These are phyloP conservation scores for Saussurea involucrata DNA, from an alignment of 129 eudicot species.

Conservation along the genomic window DNA sequence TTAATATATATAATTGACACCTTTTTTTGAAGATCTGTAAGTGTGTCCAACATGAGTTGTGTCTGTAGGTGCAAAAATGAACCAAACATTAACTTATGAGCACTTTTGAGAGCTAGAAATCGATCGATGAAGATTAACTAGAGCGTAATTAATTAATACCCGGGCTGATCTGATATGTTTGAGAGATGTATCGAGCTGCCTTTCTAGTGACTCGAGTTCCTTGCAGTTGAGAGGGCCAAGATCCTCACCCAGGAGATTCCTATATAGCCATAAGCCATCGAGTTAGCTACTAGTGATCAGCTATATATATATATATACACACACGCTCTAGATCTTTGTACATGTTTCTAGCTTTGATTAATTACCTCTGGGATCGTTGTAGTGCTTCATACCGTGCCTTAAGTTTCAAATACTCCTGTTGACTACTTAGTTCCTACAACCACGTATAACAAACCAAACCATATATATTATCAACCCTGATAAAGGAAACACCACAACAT, in stretches of 20 bases:
- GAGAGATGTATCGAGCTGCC: slow-evolving; percentile 87
- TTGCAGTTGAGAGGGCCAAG: slow-evolving; percentile 93
- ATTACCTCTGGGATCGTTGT: slow-evolving; percentile 80
- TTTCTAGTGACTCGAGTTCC: slow-evolving; percentile 91
- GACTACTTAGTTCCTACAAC: slow-evolving; percentile 82
- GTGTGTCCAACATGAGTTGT: slow-evolving; percentile 88
- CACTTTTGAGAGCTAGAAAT: neutral
- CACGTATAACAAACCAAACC: neutral
- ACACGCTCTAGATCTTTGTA: neutral
- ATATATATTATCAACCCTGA: neutral
- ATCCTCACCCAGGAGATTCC: slow-evolving; percentile 98
- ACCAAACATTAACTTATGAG: neutral
- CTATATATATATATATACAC: too few relatives aligned
- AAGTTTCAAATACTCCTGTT: slow-evolving; percentile 92
- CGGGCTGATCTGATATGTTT: slow-evolving; percentile 88
- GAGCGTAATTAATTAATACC: slow-evolving; percentile 37
- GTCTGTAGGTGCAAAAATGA: slow-evolving; percentile 47
- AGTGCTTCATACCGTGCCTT: slow-evolving; percentile 89
- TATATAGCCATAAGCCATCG: neutral
- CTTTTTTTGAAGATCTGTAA: slow-evolving; percentile 80
- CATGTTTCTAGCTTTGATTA: neutral
- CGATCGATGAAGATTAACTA: neutral
- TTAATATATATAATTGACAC: slow-evolving; percentile 10
- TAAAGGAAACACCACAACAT: neutral
- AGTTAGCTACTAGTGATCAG: neutral